Evolutionary conservation across 352 stramenopile genomes (phyloP).

Genomic region (Phytophthora fragariae): DNA sequence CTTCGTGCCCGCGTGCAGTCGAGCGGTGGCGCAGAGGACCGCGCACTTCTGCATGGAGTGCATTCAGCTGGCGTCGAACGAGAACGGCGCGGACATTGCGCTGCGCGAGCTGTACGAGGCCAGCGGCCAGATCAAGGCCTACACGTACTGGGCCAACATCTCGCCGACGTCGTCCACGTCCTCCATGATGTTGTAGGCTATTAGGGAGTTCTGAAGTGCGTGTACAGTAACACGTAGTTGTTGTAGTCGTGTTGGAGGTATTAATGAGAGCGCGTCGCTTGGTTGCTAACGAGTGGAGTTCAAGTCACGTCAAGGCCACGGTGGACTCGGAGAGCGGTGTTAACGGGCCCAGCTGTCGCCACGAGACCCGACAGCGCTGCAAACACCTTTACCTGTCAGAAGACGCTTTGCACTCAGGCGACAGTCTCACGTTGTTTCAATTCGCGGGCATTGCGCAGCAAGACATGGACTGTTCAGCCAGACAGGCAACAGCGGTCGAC

Average conservation of each 20-base stretch:
- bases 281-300: constrained; percentile 18
- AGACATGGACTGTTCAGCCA: neutral
- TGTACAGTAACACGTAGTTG: neutral
- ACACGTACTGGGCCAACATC: constrained; percentile 25
- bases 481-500: neutral
- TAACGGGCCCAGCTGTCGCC: neutral
- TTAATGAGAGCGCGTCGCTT: constrained; percentile 14
- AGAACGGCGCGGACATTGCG: constrained; percentile 36
- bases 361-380: neutral
- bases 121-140: constrained; percentile 12
- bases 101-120: constrained; percentile 30
- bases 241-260: constrained; percentile 19
- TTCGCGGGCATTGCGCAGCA: neutral
- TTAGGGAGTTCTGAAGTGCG: neutral
- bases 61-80: constrained; percentile 19
- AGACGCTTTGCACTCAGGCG: neutral
- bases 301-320: constrained; percentile 16
- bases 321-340: constrained; percentile 10
- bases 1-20: constrained; percentile 29
- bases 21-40: constrained; percentile 26
- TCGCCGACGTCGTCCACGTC: constrained; percentile 34
- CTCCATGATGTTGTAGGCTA: constrained; percentile 25
- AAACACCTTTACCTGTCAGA: constrained; percentile 16
- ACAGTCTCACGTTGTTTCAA: too few species aligned
- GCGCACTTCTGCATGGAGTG: constrained; percentile 40